These are phyloP conservation scores for Jatropha podagrica DNA, from an alignment of 441 rosid species.

Conservation along the genomic window DNA sequence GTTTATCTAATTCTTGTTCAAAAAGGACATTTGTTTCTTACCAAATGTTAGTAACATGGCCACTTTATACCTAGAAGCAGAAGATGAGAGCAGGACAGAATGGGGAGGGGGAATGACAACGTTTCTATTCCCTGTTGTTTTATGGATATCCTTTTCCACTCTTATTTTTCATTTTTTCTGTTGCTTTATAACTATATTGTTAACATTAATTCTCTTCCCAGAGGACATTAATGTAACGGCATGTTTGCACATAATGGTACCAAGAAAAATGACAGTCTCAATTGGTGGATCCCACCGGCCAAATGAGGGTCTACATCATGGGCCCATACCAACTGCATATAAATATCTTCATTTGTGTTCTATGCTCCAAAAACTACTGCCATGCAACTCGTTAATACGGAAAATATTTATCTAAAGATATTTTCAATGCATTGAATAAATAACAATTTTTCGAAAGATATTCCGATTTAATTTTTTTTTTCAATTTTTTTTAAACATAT, in stretches of 20 bases:
- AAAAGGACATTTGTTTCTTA: constrained; percentile 2
- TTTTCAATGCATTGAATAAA: too few relatives aligned
- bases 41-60: constrained; percentile 8
- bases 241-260: background rate
- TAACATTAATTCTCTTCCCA: background rate
- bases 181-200: background rate
- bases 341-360: constrained; percentile 33
- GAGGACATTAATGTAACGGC: background rate
- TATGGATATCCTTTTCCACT: background rate
- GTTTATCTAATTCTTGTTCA: background rate
- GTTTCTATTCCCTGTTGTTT: background rate
- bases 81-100: background rate
- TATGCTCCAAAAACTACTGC: constrained; percentile 34
- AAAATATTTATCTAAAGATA: too few relatives aligned
- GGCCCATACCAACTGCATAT: constrained; percentile 29
- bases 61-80: constrained; percentile 1
- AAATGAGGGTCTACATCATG: constrained; percentile 41
- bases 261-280: constrained; percentile 11
- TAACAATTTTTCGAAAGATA: too few relatives aligned
- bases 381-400: constrained; percentile 14
- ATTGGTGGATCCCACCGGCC: constrained; percentile 24
- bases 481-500: too few relatives aligned
- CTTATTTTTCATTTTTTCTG: background rate
- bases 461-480: too few relatives aligned
- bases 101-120: background rate